Evolutionary conservation across 768 basidiomycete species (phyloP).

Genomic region (Tubosaeta brunneosetosa): DNA sequence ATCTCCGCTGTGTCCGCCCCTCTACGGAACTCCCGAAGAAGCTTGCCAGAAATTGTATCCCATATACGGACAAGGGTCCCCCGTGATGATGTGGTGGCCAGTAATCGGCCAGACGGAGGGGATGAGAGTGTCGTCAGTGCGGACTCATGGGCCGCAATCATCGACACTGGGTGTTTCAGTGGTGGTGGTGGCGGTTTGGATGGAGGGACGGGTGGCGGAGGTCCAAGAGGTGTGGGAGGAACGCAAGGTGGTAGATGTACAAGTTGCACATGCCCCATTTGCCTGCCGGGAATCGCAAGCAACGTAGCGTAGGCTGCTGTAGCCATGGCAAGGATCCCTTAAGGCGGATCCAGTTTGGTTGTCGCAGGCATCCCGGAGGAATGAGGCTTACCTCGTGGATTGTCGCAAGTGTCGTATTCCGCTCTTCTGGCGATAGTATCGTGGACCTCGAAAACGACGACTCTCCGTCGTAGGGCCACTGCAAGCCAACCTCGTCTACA

Average conservation of each 20-base stretch:
- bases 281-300: conserved; percentile 80
- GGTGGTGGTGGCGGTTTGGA: conserved; percentile 54
- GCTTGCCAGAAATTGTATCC: conserved; percentile 70
- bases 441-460: conserved; percentile 72
- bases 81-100: conserved; percentile 79
- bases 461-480: conserved; percentile 72
- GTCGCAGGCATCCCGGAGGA: conserved; percentile 1
- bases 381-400: conserved; percentile 60
- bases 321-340: conserved; percentile 79
- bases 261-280: conserved; percentile 84
- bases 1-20: conserved; percentile 90
- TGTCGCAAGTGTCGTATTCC: conserved; percentile 88
- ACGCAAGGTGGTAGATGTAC: conserved; percentile 80
- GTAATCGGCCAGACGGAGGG: conserved; percentile 69
- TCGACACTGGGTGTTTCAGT: conserved; percentile 64
- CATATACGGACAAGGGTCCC: conserved; percentile 88
- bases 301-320: conserved; percentile 73
- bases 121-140: conserved; percentile 74
- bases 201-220: conserved; percentile 48
- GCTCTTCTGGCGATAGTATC: conserved; percentile 57
- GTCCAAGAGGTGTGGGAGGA: conserved; percentile 51
- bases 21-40: conserved; percentile 74
- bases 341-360: not conserved
- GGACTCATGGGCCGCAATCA: conserved; percentile 80
- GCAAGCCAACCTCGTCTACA: conserved; percentile 83